A percentile compares a stretch with the other conserved stretches of the same genome.
Evolutionary conservation across 2,329 filamentous ascomycete genomes (phyloP).

Genomic region (Colletotrichum truncatum): DNA sequence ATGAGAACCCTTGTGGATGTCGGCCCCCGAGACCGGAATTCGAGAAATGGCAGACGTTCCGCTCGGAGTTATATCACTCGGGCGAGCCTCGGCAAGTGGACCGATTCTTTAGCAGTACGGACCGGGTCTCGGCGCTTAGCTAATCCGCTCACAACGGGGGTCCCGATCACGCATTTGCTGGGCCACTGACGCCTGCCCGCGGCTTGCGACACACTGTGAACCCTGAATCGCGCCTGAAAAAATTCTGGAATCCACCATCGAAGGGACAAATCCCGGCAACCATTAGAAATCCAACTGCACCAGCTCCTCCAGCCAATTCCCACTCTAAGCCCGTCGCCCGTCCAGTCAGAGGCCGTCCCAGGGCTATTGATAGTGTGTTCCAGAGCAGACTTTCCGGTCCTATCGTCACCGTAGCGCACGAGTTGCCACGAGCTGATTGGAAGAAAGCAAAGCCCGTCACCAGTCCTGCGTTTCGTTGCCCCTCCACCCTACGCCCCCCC

Average conservation of each 20-base stretch:
- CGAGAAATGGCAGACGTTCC: slow-evolving; percentile 5
- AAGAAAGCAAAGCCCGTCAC: slow-evolving; percentile 10
- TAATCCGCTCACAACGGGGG: slow-evolving; percentile 4
- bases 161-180: slow-evolving; percentile 13
- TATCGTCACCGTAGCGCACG: slow-evolving; percentile 15
- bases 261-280: slow-evolving; percentile 16
- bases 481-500: slow-evolving; percentile 13
- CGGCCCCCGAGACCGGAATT: slow-evolving; percentile 15
- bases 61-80: slow-evolving; percentile 23
- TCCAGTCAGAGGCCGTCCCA: slow-evolving; percentile 19
- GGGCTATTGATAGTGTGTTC: background rate
- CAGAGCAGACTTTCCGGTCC: background rate
- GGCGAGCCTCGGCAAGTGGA: slow-evolving; percentile 28
- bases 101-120: background rate
- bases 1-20: slow-evolving; percentile 19
- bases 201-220: background rate
- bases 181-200: too few relatives aligned
- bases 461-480: slow-evolving; percentile 16
- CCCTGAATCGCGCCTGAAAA: slow-evolving; percentile 25
- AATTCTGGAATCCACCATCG: slow-evolving; percentile 28
- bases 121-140: slow-evolving; percentile 8
- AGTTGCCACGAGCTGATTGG: slow-evolving; percentile 13
- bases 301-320: background rate
- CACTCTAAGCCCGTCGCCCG: slow-evolving; percentile 2
- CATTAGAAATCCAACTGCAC: slow-evolving; percentile 25